phyloP scores from a whole-genome alignment of 345 rosid species.

The Lepidium didymum region DNA sequence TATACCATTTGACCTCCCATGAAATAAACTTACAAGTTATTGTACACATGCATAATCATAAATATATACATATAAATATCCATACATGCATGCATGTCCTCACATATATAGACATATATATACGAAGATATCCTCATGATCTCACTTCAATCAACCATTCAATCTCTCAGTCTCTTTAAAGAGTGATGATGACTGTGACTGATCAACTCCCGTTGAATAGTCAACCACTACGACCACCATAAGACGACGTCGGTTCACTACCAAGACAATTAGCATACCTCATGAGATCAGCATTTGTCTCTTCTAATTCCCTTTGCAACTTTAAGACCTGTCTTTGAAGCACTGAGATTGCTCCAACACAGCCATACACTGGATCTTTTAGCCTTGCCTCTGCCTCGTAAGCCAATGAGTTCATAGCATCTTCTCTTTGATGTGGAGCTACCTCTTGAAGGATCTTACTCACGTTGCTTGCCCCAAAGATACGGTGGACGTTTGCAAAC shows the following conservation, averaged over 20 bases:
- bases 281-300: conserved; percentile 53
- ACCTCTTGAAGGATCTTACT: conserved; percentile 62
- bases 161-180: neutral
- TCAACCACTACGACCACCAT: conserved; percentile 20
- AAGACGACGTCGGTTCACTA: conserved; percentile 20
- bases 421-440: conserved; percentile 52
- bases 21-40: neutral
- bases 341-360: conserved; percentile 62
- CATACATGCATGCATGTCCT: neutral
- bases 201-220: conserved; percentile 2
- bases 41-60: neutral
- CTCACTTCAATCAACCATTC: neutral
- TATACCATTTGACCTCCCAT: neutral
- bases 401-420: conserved; percentile 58
- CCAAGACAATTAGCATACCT: conserved; percentile 30
- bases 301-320: conserved; percentile 55
- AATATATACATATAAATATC: neutral
- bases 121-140: neutral
- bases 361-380: conserved; percentile 63
- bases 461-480: conserved; percentile 67
- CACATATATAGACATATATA: neutral
- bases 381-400: conserved; percentile 68
- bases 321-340: conserved; percentile 51
- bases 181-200: neutral
- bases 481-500: conserved; percentile 61